Evolutionary conservation across 345 rosid genomes (phyloP), one percentile per base, ranked within the genome.

Genomic region (Stellera chamaejasme): DNA sequence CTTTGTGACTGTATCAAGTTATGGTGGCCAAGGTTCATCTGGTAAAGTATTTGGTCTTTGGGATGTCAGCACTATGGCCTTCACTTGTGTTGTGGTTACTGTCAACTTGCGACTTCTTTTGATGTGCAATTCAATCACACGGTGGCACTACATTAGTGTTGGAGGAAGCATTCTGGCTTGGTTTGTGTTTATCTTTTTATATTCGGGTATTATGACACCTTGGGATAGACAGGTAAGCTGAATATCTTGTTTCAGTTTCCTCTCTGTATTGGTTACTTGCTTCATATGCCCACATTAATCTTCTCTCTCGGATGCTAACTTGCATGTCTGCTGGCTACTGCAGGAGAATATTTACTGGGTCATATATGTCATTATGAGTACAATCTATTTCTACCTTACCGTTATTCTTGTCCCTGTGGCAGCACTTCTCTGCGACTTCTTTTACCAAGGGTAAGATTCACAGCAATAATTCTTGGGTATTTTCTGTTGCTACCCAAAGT

Each of bases 1-100:
- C 75, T 90, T 85, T 36, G 84, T 78, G 59, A 67, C 85, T 19
- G 13, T 57, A 60, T 82, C 99, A 25, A 74, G 88, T 65, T 69
- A 70, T 19, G 58, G 77, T 19, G 90, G 85, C 59, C 70, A 69
- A 67, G 84, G 79, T 70, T 78, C 87, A 61, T 82, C 85, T 0
- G 97, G 99, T 55, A 83, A 66, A 87, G 70, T 78, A 41, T 87
- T 94, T 63, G 99, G 99, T 56, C 80, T 79, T 10, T 94, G 99
- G 99, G 99, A 94, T 62, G 84, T 94, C 72, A 90, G 99, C 85
- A 94, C 99, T 7, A 68, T 90, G 87, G 96, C 87, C 47, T 94
- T 90, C 80, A 87, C 97, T 32, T 85, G 97, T 72, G 85, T 87
- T 56, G 97, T 94, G 39, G 77, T 94, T 59, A 82, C 97, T 13